These are phyloP conservation scores for Salix caprea DNA, from an alignment of 345 rosid genomes.

Conservation along the genomic window DNA sequence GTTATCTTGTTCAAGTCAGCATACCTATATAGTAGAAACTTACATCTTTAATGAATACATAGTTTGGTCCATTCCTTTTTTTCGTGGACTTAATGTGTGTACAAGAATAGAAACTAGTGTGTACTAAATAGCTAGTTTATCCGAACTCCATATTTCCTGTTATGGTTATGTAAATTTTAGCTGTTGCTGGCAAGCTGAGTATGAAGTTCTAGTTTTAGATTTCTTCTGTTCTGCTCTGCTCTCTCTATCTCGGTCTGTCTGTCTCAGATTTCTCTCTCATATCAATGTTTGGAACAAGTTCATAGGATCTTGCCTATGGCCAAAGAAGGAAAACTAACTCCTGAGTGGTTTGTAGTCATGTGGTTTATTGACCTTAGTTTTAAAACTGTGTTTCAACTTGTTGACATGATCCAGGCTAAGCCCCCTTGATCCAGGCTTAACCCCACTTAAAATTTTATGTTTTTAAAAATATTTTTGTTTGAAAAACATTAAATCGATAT, in stretches of 20 bases:
- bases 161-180: neutral
- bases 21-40: conserved; percentile 29
- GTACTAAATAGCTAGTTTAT: conserved; percentile 20
- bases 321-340: neutral
- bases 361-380: too few species aligned
- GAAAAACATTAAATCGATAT: too few species aligned
- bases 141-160: conserved; percentile 14
- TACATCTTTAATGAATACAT: conserved; percentile 39
- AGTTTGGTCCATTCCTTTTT: conserved; percentile 66
- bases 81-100: conserved; percentile 64
- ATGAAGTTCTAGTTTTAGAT: neutral
- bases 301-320: neutral
- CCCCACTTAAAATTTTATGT: too few species aligned
- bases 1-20: conserved; percentile 14
- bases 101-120: conserved; percentile 33
- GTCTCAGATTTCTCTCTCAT: too few species aligned
- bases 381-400: too few species aligned
- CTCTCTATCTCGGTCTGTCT: neutral
- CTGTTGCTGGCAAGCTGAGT: conserved; percentile 6
- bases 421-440: too few species aligned
- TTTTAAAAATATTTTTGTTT: too few species aligned
- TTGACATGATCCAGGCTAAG: too few species aligned
- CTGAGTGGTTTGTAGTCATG: neutral
- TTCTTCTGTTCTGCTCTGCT: neutral
- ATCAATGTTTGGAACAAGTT: neutral